phyloP scores from a whole-genome alignment of 805 yeast species.

The Saccharomycopsis lassenensis region DNA sequence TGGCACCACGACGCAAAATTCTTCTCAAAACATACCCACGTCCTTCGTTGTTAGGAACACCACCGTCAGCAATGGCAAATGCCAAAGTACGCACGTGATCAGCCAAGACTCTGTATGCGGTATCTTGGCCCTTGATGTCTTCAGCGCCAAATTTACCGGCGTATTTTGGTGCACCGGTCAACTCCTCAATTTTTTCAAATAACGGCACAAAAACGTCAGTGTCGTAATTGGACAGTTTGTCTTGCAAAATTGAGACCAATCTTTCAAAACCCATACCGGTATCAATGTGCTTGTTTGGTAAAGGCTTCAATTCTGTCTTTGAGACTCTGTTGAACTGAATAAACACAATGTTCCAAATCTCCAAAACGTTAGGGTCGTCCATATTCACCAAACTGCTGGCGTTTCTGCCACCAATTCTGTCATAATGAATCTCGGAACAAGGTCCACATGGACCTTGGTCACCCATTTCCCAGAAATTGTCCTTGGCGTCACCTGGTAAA shows the following conservation, averaged over 20 bases:
- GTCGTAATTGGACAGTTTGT: slow-evolving; percentile 87
- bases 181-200: slow-evolving; percentile 76
- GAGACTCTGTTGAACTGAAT: slow-evolving; percentile 95
- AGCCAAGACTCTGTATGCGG: slow-evolving; percentile 96
- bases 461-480: slow-evolving; percentile 99
- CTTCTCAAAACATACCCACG: slow-evolving; percentile 97
- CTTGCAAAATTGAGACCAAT: slow-evolving; percentile 86
- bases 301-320: slow-evolving; percentile 62
- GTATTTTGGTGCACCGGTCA: slow-evolving; percentile 87
- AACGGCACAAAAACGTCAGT: slow-evolving; percentile 93
- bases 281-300: slow-evolving; percentile 94
- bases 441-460: slow-evolving; percentile 99
- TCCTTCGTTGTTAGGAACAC: slow-evolving; percentile 98
- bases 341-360: slow-evolving; percentile 96
- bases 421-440: slow-evolving; percentile 95
- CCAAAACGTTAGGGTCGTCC: slow-evolving; percentile 97
- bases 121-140: slow-evolving; percentile 89
- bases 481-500: slow-evolving; percentile 80
- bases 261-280: slow-evolving; percentile 99
- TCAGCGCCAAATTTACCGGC: slow-evolving; percentile 89
- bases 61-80: slow-evolving; percentile 95
- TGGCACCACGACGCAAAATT: slow-evolving; percentile 94
- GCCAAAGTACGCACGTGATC: slow-evolving; percentile 97
- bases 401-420: slow-evolving; percentile 96
- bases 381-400: slow-evolving; percentile 82